Conservation (phyloP, 164 flowering plant species). For the Pachysandra terminalis region DNA sequence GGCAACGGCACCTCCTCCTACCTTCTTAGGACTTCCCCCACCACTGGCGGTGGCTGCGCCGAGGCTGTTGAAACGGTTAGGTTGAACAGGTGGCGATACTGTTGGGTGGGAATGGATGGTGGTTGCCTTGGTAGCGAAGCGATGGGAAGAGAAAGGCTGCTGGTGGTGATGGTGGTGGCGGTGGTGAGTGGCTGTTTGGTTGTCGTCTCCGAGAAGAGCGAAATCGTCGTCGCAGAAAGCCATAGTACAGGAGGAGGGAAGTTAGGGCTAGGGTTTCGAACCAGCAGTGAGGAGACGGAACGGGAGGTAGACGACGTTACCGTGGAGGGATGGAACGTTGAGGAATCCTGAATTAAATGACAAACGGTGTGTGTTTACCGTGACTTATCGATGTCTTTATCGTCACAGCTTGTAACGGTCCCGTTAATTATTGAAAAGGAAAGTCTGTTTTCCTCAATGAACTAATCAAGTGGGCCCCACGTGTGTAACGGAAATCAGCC, state of each 20-base stretch:
- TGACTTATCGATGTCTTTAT: not conserved
- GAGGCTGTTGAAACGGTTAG: not conserved
- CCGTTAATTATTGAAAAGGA: not conserved
- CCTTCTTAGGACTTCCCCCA: conserved; percentile 12
- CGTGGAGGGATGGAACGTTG: not conserved
- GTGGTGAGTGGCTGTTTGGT: conserved; percentile 15
- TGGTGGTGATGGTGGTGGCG: conserved; percentile 31
- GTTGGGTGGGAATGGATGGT: not conserved
- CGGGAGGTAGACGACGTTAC: conserved; percentile 19
- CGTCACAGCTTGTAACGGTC: not conserved
- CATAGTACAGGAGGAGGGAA: conserved; percentile 29
- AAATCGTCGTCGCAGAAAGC: conserved; percentile 69
- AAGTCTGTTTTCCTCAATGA: too few species aligned
- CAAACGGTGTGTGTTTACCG: not conserved
- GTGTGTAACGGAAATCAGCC: too few species aligned
- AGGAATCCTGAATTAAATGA: not conserved
- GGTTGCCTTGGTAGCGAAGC: conserved; percentile 4
- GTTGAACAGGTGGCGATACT: not conserved
- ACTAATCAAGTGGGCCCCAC: too few species aligned
- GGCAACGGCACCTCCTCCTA: conserved; percentile 1
- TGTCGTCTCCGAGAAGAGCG: conserved; percentile 43
- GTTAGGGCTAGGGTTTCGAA: conserved; percentile 25
- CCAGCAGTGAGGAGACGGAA: conserved; percentile 11
- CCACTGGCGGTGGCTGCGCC: not conserved
- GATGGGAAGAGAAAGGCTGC: conserved; percentile 17